Conservation (phyloP, 2,329 filamentous ascomycete species). For the Aspergillus terreus region DNA sequence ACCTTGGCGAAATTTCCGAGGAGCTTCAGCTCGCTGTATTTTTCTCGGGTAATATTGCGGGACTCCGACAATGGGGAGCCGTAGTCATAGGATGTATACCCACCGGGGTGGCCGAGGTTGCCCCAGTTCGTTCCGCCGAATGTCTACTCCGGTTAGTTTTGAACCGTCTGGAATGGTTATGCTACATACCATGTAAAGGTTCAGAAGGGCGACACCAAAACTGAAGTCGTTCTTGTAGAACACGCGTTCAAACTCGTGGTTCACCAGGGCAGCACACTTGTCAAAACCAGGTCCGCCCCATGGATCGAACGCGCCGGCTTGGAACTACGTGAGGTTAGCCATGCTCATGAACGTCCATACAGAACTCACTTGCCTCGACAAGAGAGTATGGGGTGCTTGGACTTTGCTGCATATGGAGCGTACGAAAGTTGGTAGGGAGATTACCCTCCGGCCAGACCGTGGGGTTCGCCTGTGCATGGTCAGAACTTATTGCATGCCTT, state of each 20-base stretch:
- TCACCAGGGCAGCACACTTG: slow-evolving; percentile 62
- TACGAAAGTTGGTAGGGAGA: slow-evolving; percentile 56
- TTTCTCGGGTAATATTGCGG: slow-evolving; percentile 64
- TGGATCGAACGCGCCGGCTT: slow-evolving; percentile 69
- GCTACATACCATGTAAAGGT: slow-evolving; percentile 65
- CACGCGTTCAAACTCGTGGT: slow-evolving; percentile 71
- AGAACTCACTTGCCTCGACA: slow-evolving; percentile 44
- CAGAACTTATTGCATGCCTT: slow-evolving; percentile 1
- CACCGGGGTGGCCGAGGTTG: slow-evolving; percentile 67
- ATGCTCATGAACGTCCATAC: too few species aligned
- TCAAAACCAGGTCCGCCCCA: slow-evolving; percentile 71
- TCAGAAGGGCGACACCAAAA: slow-evolving; percentile 64
- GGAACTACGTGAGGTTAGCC: slow-evolving; percentile 48
- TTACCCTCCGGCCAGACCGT: slow-evolving; percentile 55
- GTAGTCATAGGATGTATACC: slow-evolving; percentile 61
- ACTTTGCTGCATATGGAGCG: slow-evolving; percentile 56
- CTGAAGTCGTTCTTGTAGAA: slow-evolving; percentile 75
- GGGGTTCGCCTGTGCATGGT: slow-evolving; percentile 47
- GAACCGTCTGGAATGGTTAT: background rate
- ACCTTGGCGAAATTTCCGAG: slow-evolving; percentile 71
- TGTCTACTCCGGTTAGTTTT: slow-evolving; percentile 38
- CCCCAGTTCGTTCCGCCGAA: slow-evolving; percentile 83
- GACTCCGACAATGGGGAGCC: slow-evolving; percentile 66
- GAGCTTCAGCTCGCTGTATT: slow-evolving; percentile 76
- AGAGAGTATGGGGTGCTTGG: slow-evolving; percentile 64